Percentiles rank a stretch among this genome's conserved stretches.
Conservation (phyloP, 345 rosid genomes). For the Xanthoceras sorbifolium region DNA sequence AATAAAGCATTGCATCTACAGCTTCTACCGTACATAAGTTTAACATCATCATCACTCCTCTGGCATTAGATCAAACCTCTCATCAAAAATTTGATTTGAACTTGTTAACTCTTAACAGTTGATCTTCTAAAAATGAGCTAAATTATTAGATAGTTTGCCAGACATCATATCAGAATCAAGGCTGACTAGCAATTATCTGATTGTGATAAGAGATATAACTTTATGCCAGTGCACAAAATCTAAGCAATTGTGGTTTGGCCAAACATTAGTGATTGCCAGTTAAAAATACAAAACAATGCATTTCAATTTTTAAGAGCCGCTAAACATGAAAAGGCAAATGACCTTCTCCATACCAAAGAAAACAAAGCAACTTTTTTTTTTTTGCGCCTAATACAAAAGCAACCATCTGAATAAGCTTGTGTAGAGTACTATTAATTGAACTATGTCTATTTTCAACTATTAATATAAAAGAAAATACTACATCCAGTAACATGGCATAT, state of each 20-base stretch:
- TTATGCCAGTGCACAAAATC: neutral
- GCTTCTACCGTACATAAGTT: neutral
- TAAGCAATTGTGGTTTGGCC: neutral
- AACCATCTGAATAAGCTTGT: neutral
- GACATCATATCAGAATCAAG: neutral
- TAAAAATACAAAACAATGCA: neutral
- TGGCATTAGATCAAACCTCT: neutral
- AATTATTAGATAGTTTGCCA: neutral
- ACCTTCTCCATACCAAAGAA: neutral
- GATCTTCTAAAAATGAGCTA: neutral
- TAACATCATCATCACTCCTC: neutral
- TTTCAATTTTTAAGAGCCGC: neutral
- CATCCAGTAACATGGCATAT: constrained; percentile 8
- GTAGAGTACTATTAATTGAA: neutral
- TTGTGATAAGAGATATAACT: neutral
- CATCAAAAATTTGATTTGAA: neutral
- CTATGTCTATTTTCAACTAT: neutral
- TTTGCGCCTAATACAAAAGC: neutral
- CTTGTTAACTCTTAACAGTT: neutral
- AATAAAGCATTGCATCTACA: neutral
- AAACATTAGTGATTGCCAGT: neutral
- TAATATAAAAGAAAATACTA: neutral
- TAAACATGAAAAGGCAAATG: neutral
- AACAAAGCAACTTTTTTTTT: constrained; percentile 3
- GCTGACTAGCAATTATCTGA: neutral